Evolutionary conservation across 2,329 filamentous ascomycete species (phyloP).

Genomic region (Beauveria medogensis): DNA sequence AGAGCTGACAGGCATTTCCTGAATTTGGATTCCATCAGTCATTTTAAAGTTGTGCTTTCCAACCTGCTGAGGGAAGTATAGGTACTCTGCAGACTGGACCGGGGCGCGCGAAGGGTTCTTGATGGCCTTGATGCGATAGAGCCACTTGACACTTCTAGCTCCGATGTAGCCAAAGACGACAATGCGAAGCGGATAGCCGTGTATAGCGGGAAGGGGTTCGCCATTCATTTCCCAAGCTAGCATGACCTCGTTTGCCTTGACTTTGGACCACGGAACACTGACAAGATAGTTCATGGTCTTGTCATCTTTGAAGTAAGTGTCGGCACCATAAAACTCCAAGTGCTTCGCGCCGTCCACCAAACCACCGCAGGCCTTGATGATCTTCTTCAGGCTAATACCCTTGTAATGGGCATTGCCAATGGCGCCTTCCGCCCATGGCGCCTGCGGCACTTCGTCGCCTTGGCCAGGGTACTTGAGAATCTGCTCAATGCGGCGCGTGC

Average conservation of each 20-base stretch:
- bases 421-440: conserved; percentile 57
- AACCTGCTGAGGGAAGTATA: conserved; percentile 61
- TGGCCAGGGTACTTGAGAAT: conserved; percentile 58
- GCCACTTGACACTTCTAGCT: conserved; percentile 56
- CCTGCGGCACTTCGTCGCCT: conserved; percentile 52
- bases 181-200: conserved; percentile 51
- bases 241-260: conserved; percentile 58
- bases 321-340: conserved; percentile 60
- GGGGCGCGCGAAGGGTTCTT: conserved; percentile 46
- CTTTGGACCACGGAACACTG: conserved; percentile 59
- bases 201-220: conserved; percentile 53
- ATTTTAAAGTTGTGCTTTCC: conserved; percentile 58
- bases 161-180: conserved; percentile 62
- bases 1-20: conserved; percentile 62
- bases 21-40: conserved; percentile 56
- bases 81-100: conserved; percentile 57
- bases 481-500: conserved; percentile 62
- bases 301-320: conserved; percentile 65
- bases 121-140: conserved; percentile 56
- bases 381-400: conserved; percentile 58
- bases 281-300: conserved; percentile 60
- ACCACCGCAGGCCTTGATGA: conserved; percentile 63
- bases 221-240: conserved; percentile 68
- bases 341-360: conserved; percentile 47
- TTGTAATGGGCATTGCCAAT: conserved; percentile 58